Evolutionary conservation across 345 rosid species (phyloP).

Genomic region (Pseudoturritis turrita): DNA sequence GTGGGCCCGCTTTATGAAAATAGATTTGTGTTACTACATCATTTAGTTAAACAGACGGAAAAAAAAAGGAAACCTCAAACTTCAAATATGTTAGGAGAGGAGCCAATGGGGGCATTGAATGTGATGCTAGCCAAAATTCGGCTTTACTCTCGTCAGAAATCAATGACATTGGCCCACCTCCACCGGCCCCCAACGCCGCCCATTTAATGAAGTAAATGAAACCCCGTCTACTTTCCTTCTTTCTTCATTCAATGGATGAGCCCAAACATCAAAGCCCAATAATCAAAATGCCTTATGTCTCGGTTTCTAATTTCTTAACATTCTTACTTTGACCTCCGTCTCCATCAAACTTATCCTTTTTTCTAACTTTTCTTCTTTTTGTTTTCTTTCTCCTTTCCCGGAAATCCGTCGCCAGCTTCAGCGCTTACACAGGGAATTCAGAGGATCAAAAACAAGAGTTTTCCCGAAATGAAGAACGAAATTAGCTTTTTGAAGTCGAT

Average conservation of each 20-base stretch:
- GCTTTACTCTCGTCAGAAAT: background rate
- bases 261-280: constrained; percentile 14
- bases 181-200: constrained; percentile 2
- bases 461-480: constrained; percentile 4
- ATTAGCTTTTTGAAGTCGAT: constrained; percentile 24
- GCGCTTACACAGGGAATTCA: background rate
- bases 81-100: background rate
- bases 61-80: background rate
- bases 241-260: background rate
- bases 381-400: background rate
- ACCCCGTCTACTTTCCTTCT: background rate
- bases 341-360: background rate
- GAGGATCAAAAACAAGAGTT: background rate
- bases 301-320: background rate
- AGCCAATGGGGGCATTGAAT: constrained; percentile 14
- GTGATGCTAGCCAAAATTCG: background rate
- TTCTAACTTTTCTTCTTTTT: background rate
- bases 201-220: constrained; percentile 17
- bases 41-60: too few species aligned
- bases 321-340: background rate
- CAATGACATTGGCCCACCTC: constrained; percentile 3
- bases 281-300: background rate
- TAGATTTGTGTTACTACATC: too few species aligned
- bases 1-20: background rate
- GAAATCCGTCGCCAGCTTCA: background rate